A percentile compares a stretch with the other conserved stretches of the same genome.
These are phyloP conservation scores for Aspergillus oerlinghausenensis DNA, from an alignment of 2,329 filamentous ascomycete genomes.

Conservation along the genomic window DNA sequence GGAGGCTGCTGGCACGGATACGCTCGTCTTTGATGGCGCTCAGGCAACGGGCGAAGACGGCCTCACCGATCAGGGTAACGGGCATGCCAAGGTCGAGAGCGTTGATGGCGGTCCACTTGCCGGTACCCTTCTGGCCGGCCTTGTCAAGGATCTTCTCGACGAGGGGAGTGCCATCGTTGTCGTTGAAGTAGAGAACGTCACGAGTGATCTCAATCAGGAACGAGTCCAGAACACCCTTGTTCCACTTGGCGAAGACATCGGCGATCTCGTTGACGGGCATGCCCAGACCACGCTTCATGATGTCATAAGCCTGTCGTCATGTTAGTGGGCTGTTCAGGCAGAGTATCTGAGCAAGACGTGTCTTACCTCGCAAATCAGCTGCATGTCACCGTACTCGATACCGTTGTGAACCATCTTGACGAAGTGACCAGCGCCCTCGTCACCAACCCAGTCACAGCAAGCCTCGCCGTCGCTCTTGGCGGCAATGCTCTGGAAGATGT, in stretches of 20 bases:
- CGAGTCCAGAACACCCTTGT: conserved; percentile 96
- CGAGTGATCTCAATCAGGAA: conserved; percentile 99
- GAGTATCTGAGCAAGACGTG: not conserved
- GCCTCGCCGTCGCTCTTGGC: conserved; percentile 96
- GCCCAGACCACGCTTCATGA: conserved; percentile 97
- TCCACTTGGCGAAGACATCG: conserved; percentile 92
- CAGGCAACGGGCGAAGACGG: conserved; percentile 91
- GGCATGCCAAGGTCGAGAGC: conserved; percentile 97
- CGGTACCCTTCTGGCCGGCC: conserved; percentile 98
- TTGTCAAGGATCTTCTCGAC: conserved; percentile 99
- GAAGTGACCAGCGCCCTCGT: conserved; percentile 99
- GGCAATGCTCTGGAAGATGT: conserved; percentile 95
- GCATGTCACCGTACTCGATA: conserved; percentile 99
- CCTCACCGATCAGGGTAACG: conserved; percentile 95
- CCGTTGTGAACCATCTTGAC: conserved; percentile 99
- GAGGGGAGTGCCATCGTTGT: conserved; percentile 83
- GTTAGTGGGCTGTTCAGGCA: too few species aligned
- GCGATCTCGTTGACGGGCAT: conserved; percentile 90
- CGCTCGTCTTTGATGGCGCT: conserved; percentile 94
- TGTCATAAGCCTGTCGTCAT: conserved; percentile 79
- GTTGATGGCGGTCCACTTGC: conserved; percentile 99
- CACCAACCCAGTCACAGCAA: conserved; percentile 99
- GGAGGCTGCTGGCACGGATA: conserved; percentile 70
- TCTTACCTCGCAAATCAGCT: conserved; percentile 94
- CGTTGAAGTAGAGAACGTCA: conserved; percentile 97